Percentiles rank a stretch among this genome's conserved stretches.
phyloP scores from a whole-genome alignment of 805 yeast species.

The Candida sithepensis region DNA sequence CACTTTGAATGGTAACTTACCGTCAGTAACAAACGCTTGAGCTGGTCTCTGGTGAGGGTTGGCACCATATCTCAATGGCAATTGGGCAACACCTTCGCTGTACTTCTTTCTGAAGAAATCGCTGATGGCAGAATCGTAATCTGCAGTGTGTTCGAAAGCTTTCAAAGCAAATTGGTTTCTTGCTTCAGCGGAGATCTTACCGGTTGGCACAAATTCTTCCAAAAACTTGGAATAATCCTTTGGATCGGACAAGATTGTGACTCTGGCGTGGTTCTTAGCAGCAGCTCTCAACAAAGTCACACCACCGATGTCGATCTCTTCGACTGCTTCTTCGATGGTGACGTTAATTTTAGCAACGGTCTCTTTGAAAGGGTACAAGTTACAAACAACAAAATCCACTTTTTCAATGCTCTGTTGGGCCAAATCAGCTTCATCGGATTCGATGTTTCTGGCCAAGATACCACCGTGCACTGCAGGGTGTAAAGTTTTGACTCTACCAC shows the following conservation, averaged over 20 bases:
- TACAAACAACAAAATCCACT: constrained; percentile 96
- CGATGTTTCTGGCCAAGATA: constrained; percentile 90
- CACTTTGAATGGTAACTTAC: constrained; percentile 91
- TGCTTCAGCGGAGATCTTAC: constrained; percentile 68
- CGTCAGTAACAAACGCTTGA: constrained; percentile 86
- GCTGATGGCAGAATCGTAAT: constrained; percentile 91
- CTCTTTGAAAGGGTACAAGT: constrained; percentile 97
- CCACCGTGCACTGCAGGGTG: constrained; percentile 99
- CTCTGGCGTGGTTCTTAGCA: constrained; percentile 96
- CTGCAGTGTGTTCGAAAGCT: constrained; percentile 98
- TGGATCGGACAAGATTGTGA: constrained; percentile 93
- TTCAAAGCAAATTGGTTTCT: constrained; percentile 86
- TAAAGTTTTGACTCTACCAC: constrained; percentile 96
- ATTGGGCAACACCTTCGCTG: constrained; percentile 83
- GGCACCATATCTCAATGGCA: constrained; percentile 96
- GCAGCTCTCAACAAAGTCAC: constrained; percentile 97
- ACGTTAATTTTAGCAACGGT: constrained; percentile 94
- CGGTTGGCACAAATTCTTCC: constrained; percentile 62
- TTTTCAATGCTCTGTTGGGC: constrained; percentile 87
- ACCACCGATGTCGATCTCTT: constrained; percentile 98
- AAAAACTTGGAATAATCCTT: constrained; percentile 85
- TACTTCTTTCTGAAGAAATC: constrained; percentile 98
- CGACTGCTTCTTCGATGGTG: constrained; percentile 95
- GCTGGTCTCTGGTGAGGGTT: constrained; percentile 99
- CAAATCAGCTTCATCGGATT: constrained; percentile 85